Evolutionary conservation across 2,329 filamentous ascomycete species (phyloP), one percentile per base, ranked within the genome.

Genomic region (Tolypocladium nubicola): DNA sequence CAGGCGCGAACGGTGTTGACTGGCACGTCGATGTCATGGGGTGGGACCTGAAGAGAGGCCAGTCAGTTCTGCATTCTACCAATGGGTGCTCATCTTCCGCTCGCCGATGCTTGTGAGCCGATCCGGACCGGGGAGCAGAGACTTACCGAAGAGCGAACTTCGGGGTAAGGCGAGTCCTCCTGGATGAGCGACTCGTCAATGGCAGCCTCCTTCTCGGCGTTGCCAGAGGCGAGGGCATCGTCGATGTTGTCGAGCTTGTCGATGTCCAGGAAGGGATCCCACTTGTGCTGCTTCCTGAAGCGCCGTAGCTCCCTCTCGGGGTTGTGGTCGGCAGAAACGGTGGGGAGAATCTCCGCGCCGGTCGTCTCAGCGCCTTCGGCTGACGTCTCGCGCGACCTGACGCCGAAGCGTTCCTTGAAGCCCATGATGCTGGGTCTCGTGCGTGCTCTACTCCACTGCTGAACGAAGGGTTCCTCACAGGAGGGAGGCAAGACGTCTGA

Each of bases 1-100:
- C 83, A 86, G 13, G 81, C 80, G 23, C 83, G 82, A 58, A 86
- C 74, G 4, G 83, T 86, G 66, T 80, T 81, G 58, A 76, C 72
- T 8, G 79, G 76, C 4, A 80, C 65, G n/a, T 82, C 79, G 56
- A 81, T 78, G 57, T 78, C 73, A 59, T 79, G 80, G 23, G 74
- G 67, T 10, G 66, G 66, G 6, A 66, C 62, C 64, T 64, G 52
- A 23, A 3, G 39, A 6, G 23, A n/a, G 47, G n/a, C 6, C 8
- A n/a, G n/a, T 37, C 30, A 53, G 52, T 56, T 35, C 39, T 43
- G 40, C 8, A 9, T 6, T 26, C n/a, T 35, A 3, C 10, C 43
- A 19, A 21, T 14, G 26, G 26, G 6, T 33, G 30, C 16, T n/a
- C 26, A 19, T 33, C 26, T 33, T 16, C 19, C 3, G 45, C 23